A percentile compares a stretch with the other conserved stretches of the same genome.
Evolutionary conservation across 2,329 filamentous ascomycete genomes (phyloP).

Genomic region (Verticillium nubilum): DNA sequence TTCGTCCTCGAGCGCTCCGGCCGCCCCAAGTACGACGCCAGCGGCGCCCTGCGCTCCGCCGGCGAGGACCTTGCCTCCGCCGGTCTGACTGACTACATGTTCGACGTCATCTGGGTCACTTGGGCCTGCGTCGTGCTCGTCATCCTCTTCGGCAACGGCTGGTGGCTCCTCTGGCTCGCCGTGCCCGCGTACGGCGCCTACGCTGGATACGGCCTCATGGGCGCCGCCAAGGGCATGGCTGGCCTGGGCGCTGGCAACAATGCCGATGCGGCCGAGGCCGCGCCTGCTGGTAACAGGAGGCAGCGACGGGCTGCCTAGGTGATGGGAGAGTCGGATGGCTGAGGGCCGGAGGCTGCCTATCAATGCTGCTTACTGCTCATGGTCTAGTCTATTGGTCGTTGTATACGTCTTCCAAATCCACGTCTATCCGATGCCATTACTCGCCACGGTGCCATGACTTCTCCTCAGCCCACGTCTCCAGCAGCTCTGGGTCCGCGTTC

Average conservation of each 20-base stretch:
- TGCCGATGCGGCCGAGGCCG: constrained; percentile 18
- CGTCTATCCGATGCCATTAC: neutral
- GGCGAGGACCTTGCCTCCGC: constrained; percentile 85
- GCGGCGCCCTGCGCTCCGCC: constrained; percentile 62
- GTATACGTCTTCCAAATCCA: neutral
- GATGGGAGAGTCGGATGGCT: neutral
- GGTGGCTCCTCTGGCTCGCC: constrained; percentile 49
- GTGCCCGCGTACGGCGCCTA: constrained; percentile 52
- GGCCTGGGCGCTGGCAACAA: constrained; percentile 31
- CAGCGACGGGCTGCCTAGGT: constrained; percentile 47
- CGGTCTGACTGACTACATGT: constrained; percentile 96
- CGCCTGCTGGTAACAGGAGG: constrained; percentile 43
- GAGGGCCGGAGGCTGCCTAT: too few species aligned
- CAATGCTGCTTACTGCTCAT: neutral
- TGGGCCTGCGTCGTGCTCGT: constrained; percentile 73
- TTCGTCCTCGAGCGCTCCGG: constrained; percentile 80
- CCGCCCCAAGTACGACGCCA: constrained; percentile 67
- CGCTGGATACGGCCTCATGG: constrained; percentile 48
- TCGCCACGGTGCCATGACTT: constrained; percentile 29
- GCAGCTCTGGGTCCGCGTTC: constrained; percentile 43
- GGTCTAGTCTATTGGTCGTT: constrained; percentile 2
- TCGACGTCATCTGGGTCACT: constrained; percentile 93
- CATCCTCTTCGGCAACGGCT: constrained; percentile 75
- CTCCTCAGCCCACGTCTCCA: constrained; percentile 49
- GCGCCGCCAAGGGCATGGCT: constrained; percentile 49